Evolutionary conservation across 306 rosid species (phyloP).

Genomic region (Acacia confusa): DNA sequence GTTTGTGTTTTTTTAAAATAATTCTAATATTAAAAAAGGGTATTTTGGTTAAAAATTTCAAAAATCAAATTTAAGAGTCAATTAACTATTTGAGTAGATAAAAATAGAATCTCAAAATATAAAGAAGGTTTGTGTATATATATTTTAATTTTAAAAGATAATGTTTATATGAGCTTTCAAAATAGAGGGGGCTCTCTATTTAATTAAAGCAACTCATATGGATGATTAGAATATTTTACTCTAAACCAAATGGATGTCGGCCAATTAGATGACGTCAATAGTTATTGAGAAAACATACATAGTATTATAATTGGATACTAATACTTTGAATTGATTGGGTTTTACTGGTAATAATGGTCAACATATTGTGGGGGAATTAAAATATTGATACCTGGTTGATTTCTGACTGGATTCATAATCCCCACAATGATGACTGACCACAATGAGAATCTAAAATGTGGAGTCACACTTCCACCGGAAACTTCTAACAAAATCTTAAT

Average conservation of each 20-base stretch:
- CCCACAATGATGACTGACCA: neutral
- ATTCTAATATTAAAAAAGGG: no score
- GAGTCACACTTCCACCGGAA: neutral
- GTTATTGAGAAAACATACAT: neutral
- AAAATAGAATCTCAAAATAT: no score
- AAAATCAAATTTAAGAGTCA: fast-evolving
- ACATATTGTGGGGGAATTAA: neutral
- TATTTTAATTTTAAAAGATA: no score
- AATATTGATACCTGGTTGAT: neutral
- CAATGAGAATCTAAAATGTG: neutral
- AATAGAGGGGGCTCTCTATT: no score
- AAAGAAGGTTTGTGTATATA: no score
- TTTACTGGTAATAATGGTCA: neutral
- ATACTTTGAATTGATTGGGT: neutral
- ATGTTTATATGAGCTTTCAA: no score
- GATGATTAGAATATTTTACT: no score
- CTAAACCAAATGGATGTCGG: neutral
- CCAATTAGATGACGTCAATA: neutral
- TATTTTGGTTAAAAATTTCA: no score
- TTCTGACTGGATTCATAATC: neutral
- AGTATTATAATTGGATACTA: neutral
- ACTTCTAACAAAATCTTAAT: neutral
- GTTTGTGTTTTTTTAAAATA: no score
- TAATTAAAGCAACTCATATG: no score
- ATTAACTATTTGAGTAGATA: no score